phyloP scores from a whole-genome alignment of 371 early-diverging fungal species.

The Mortierella sp. region DNA sequence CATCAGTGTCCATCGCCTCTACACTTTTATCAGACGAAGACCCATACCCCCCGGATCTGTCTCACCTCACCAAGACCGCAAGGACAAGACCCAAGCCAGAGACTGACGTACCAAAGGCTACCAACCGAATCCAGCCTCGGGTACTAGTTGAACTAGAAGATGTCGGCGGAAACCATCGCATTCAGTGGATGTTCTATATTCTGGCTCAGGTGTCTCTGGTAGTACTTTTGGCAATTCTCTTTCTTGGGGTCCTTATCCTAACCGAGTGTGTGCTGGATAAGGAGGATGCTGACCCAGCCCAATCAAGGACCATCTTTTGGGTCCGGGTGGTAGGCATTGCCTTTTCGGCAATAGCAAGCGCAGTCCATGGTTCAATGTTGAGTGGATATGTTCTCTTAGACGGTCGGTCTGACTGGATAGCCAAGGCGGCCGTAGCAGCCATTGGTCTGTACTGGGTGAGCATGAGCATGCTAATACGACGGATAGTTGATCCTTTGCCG shows the following conservation, averaged over 20 bases:
- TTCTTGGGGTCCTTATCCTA: slow-evolving; percentile 41
- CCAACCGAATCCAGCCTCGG: no score
- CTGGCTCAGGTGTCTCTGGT: slow-evolving; percentile 16
- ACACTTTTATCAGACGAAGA: no score
- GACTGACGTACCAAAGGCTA: no score
- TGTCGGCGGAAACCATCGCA: neutral
- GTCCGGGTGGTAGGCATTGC: slow-evolving; percentile 29
- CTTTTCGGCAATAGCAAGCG: slow-evolving; percentile 29
- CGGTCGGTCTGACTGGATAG: slow-evolving; percentile 46
- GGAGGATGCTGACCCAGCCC: slow-evolving; percentile 36
- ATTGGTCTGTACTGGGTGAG: slow-evolving; percentile 29
- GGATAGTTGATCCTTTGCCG: slow-evolving; percentile 25
- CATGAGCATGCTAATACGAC: slow-evolving; percentile 26
- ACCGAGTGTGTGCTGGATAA: slow-evolving; percentile 43
- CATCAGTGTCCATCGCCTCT: no score
- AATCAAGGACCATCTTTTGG: slow-evolving; percentile 23
- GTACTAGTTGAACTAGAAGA: no score
- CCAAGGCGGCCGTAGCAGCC: slow-evolving; percentile 30
- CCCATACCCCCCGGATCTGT: no score
- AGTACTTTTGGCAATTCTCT: slow-evolving; percentile 14
- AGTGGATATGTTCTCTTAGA: slow-evolving; percentile 43
- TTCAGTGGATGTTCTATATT: slow-evolving; percentile 23
- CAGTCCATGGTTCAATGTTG: slow-evolving; percentile 34
- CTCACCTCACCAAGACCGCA: no score
- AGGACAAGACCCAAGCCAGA: no score